Evolutionary conservation across 2,329 filamentous ascomycete genomes (phyloP), one percentile per base, ranked within the genome.

Genomic region (Penicillium sp.): DNA sequence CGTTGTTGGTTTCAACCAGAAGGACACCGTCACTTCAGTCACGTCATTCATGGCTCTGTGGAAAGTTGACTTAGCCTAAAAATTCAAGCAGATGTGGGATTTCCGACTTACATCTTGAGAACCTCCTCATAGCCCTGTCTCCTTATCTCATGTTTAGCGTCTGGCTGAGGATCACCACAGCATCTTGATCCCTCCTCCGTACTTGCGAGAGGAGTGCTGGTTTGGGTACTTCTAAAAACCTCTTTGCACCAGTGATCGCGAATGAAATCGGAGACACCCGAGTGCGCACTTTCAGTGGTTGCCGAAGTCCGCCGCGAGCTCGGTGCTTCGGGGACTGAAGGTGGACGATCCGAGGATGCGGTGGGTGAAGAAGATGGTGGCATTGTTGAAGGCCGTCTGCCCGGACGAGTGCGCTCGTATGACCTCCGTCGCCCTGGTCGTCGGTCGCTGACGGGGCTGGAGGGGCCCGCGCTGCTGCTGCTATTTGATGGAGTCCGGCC

Each of bases 1-100:
- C 55, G 83, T 79, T 0, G 62, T 58, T 9, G 74, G 67, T 11
- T 80, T 72, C 58, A 77, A 72, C 55, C 78, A 82, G n/a, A 80
- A 72, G 34, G 71, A 69, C 14, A 78, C 69, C 33, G 66, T 71
- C 16, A 80, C 68, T 30, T 75, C 68, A 4, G 65, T 61, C 4
- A 62, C 72, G 34, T 69, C 70, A 31, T 77, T 74, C 52, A 82
- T 78, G 0, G 74, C 70, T 43, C 74, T 77, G 43, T 27, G 33
- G 4, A 9, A n/a, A 14, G 45, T 60, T 12, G 54, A 30, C 13
- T 8, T 25, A 25, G 22, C 5, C 22, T 7, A 37, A 31, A 34
- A 29, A 13, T 3, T 4, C 4, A 14, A 22, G 5, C 19, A 8
- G 10, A n/a, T 11, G 18, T 12, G 12, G 9, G 13, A 19, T 30